Conservation (phyloP, 164 flowering plant species). For the Amborella trichopoda region DNA sequence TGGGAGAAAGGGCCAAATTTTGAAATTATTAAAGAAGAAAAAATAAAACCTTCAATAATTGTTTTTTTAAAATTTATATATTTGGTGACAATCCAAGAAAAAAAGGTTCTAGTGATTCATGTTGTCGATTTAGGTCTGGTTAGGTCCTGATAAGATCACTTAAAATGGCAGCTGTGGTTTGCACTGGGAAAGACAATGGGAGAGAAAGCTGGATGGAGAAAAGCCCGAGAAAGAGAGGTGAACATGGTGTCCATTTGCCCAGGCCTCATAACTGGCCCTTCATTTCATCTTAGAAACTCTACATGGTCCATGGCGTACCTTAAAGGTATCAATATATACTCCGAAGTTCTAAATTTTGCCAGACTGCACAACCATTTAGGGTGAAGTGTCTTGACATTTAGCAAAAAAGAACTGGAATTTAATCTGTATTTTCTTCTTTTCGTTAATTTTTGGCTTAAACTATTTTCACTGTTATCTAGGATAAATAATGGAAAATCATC, state of each 20-base stretch:
- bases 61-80: too few species aligned
- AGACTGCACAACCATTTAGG: not conserved
- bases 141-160: not conserved
- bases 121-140: not conserved
- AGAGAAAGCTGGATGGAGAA: conserved; percentile 34
- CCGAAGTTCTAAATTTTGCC: not conserved
- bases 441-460: not conserved
- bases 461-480: not conserved
- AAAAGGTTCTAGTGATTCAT: not conserved
- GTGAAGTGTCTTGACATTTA: not conserved
- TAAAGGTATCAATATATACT: conserved; percentile 29
- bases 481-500: not conserved
- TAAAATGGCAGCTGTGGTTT: conserved; percentile 30
- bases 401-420: not conserved
- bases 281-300: conserved; percentile 29
- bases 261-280: conserved; percentile 33
- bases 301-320: conserved; percentile 63
- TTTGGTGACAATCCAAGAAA: not conserved
- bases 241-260: conserved; percentile 33
- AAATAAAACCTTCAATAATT: too few species aligned
- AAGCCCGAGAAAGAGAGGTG: conserved; percentile 22
- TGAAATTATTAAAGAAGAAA: too few species aligned
- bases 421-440: not conserved
- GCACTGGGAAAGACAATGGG: conserved; percentile 35
- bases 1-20: too few species aligned